These are phyloP conservation scores for Cytidiella melzeri DNA, from an alignment of 768 basidiomycete genomes.

Conservation along the genomic window DNA sequence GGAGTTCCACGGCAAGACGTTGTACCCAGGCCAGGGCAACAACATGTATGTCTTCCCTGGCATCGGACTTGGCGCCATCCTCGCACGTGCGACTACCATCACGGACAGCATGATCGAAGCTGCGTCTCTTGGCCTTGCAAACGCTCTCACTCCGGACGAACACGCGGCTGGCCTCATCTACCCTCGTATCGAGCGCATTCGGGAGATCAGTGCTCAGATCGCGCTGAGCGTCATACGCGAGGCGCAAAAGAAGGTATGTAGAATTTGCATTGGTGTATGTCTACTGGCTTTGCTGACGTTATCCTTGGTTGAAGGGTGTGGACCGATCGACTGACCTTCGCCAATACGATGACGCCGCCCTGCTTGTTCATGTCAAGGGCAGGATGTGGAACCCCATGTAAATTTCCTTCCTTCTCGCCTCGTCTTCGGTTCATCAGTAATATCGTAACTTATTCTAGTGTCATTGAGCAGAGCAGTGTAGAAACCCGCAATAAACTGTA, in stretches of 20 bases:
- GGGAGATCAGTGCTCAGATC: conserved; percentile 78
- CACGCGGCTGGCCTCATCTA: conserved; percentile 63
- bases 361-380: conserved; percentile 45
- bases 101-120: conserved; percentile 90
- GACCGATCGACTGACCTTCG: conserved; percentile 38
- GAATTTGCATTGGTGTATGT: conserved; percentile 10
- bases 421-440: background rate
- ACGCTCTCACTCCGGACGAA: conserved; percentile 70
- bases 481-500: background rate
- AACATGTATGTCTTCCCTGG: conserved; percentile 90
- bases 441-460: background rate
- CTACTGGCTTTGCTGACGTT: conserved; percentile 2
- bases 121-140: conserved; percentile 71
- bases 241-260: conserved; percentile 66
- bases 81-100: conserved; percentile 60
- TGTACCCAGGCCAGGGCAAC: conserved; percentile 87
- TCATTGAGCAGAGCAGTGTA: background rate
- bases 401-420: background rate
- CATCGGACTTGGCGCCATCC: conserved; percentile 74
- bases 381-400: conserved; percentile 64
- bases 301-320: conserved; percentile 17
- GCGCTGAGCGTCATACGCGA: conserved; percentile 70
- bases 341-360: conserved; percentile 45
- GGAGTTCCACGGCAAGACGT: conserved; percentile 43
- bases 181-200: conserved; percentile 76